Base-by-base conservation (phyloP, 192 early-diverging fungal species). In the Pilaira anomala region DNA sequence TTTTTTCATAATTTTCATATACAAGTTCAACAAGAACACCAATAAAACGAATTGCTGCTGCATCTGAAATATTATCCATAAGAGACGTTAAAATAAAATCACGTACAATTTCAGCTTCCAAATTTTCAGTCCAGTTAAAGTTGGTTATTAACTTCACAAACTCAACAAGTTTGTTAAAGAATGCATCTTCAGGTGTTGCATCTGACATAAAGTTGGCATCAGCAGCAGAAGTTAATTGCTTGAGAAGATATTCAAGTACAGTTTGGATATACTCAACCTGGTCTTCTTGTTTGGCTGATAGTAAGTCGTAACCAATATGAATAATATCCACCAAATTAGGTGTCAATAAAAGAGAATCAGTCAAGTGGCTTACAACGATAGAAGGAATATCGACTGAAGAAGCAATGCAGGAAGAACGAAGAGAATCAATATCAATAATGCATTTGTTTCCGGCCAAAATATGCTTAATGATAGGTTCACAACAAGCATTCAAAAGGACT, bases 41-140 rank as follows among this genome's bases (percentile, higher is more conserved):
- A 3, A 72, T 57, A 63, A 80, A 82, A 0, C 65, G 62, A 22
- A 85, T 51, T 11, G 80, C 54, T 22, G 68, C 59, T n/a, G 75
- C 48, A 24, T 79, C 71, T 2, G 72, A 73, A 22, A 79, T 45
- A 25, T 71, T 68, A 25, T 79, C 75, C 25, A 76, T 60, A 16
- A 79, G 39, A 2, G 73, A 59, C 2, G 66, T 63, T 16, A 79
- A 63, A 4, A 79, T 57, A 55, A 65, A 79, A 45, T 79, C 74
- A 30, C 75, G 71, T 4, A 76, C 57, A 49, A 59, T 57, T 11
- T 76, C 75, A 7, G 62, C 42, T 33, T 76, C 69, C 7, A 79
- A 42, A 26, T 36, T 26, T 21, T 6, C 16, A 2, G 18, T 44
- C 53, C 55, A 66, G 41, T 45, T 7, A 22, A 66, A 48, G 14